Conservation (phyloP, 148 eudicot genomes). For the Vaccinium darrowii region DNA sequence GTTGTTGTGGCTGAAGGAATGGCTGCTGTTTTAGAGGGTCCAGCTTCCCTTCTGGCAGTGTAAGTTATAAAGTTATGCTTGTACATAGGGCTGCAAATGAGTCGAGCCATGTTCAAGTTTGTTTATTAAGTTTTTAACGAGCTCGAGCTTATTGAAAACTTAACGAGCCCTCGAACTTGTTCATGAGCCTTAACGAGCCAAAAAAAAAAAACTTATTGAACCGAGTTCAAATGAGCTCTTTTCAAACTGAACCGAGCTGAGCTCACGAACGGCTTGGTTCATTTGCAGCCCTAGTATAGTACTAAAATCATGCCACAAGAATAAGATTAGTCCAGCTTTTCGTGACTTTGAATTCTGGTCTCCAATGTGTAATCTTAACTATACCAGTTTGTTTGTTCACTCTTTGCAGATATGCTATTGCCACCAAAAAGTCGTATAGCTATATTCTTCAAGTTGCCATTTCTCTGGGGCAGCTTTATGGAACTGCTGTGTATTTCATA, state of each 20-base stretch:
- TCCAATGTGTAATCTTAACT: slow-evolving; percentile 5
- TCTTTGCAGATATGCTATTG: slow-evolving; percentile 82
- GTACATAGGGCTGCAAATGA: too few species aligned
- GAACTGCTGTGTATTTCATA: slow-evolving; percentile 67
- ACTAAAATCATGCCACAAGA: not conserved
- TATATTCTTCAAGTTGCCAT: slow-evolving; percentile 69
- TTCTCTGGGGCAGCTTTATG: slow-evolving; percentile 87
- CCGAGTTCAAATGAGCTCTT: too few species aligned
- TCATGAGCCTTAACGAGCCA: too few species aligned
- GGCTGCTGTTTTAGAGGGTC: slow-evolving; percentile 76
- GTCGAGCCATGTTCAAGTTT: too few species aligned
- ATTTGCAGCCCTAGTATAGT: not conserved
- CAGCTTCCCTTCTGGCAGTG: slow-evolving; percentile 80
- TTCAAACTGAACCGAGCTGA: too few species aligned
- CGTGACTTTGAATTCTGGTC: not conserved
- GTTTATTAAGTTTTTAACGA: too few species aligned
- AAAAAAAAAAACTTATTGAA: too few species aligned
- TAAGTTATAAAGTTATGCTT: slow-evolving; percentile 35
- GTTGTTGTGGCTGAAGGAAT: slow-evolving; percentile 71
- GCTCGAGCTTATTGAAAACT: too few species aligned
- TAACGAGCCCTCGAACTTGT: too few species aligned
- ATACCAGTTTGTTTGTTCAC: not conserved
- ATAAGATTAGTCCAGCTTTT: not conserved
- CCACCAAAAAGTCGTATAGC: slow-evolving; percentile 64
- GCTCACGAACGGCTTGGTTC: too few species aligned